Percentiles rank a stretch among this genome's conserved stretches.
Conservation (phyloP, 2,329 filamentous ascomycete genomes). For the Colletotrichum costaricense region DNA sequence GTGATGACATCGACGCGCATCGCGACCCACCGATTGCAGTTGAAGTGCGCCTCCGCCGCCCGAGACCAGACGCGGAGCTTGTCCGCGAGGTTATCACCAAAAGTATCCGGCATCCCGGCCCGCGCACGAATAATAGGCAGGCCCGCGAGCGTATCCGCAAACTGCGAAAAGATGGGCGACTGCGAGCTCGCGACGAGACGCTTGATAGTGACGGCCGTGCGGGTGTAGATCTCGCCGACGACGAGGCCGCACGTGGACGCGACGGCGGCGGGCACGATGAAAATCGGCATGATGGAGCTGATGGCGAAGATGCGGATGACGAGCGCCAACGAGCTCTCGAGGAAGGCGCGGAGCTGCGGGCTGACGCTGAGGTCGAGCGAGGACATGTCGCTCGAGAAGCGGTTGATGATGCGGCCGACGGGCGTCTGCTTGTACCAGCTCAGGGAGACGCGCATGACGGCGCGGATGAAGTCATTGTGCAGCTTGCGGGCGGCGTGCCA, state of each 20-base stretch:
- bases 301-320: constrained; percentile 59
- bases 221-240: constrained; percentile 62
- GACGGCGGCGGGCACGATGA: constrained; percentile 58
- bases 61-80: constrained; percentile 60
- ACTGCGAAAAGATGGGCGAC: constrained; percentile 68
- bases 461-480: constrained; percentile 63
- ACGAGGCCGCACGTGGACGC: constrained; percentile 58
- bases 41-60: constrained; percentile 61
- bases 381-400: constrained; percentile 68
- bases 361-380: constrained; percentile 63
- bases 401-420: constrained; percentile 64
- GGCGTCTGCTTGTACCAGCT: constrained; percentile 68
- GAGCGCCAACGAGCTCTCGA: constrained; percentile 56
- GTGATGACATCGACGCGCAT: constrained; percentile 66
- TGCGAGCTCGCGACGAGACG: constrained; percentile 57
- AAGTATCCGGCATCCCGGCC: constrained; percentile 54
- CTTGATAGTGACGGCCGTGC: constrained; percentile 59
- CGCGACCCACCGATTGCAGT: constrained; percentile 68
- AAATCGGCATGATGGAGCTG: constrained; percentile 63
- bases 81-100: constrained; percentile 60
- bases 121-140: constrained; percentile 61
- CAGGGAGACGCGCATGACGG: constrained; percentile 64
- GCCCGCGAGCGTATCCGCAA: constrained; percentile 63
- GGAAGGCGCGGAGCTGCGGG: constrained; percentile 54
- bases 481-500: constrained; percentile 67